phyloP scores from a whole-genome alignment of 345 rosid genomes.

The Kernera saxatilis region DNA sequence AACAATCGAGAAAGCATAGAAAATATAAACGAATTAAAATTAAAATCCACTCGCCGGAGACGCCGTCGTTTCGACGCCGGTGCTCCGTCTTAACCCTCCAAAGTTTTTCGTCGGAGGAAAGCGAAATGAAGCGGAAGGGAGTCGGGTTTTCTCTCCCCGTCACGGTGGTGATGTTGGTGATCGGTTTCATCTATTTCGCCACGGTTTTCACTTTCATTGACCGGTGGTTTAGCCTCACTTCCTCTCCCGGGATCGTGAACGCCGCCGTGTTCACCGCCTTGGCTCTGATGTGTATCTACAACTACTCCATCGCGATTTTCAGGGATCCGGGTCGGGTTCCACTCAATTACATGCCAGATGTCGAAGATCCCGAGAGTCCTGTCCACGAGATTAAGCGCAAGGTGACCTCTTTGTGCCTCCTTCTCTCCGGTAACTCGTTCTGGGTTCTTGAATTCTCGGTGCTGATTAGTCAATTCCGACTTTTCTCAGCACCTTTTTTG shows the following conservation, averaged over 20 bases:
- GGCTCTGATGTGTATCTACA: slow-evolving; percentile 58
- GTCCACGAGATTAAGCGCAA: slow-evolving; percentile 93
- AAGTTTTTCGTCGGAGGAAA: neutral
- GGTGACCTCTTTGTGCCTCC: slow-evolving; percentile 34
- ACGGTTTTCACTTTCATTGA: slow-evolving; percentile 80
- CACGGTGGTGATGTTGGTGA: slow-evolving; percentile 53
- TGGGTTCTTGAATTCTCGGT: neutral
- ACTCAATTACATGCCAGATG: slow-evolving; percentile 56
- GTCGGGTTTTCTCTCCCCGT: slow-evolving; percentile 62
- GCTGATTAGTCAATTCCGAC: neutral
- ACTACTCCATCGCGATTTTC: slow-evolving; percentile 51
- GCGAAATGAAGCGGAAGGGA: slow-evolving; percentile 48
- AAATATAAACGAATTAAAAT: neutral
- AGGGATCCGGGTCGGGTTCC: slow-evolving; percentile 94
- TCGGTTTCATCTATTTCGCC: slow-evolving; percentile 57
- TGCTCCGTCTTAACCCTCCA: slow-evolving; percentile 37
- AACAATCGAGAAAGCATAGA: slow-evolving; percentile 3
- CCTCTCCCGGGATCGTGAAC: slow-evolving; percentile 80
- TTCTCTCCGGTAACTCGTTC: neutral
- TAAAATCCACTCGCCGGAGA: slow-evolving; percentile 34
- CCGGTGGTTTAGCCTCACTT: slow-evolving; percentile 77
- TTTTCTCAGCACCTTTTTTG: neutral
- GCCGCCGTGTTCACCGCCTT: slow-evolving; percentile 61
- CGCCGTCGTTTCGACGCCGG: slow-evolving; percentile 70
- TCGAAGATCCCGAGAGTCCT: slow-evolving; percentile 61